Base-by-base conservation (phyloP, 495 filamentous ascomycete species). In the Aspergillus panamensis region DNA sequence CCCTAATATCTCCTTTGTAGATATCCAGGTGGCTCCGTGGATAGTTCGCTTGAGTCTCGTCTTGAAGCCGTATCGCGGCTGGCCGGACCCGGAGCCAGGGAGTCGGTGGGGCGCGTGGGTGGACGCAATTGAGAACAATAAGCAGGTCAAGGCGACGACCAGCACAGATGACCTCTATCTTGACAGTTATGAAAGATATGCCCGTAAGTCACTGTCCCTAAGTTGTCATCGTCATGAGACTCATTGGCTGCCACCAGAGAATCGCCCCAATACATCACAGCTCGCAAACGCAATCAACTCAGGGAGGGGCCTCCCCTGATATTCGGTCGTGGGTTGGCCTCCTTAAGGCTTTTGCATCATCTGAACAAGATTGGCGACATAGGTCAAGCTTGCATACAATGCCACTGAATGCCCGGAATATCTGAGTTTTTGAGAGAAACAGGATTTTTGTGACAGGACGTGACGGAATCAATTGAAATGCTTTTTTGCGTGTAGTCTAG, bases 21-120 rank as follows among this genome's bases (percentile, higher is more conserved):
- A 97, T 63, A 79, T 96, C 20, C 89, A 94, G 62, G 82, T 93
- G 48, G 92, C 92, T 8, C 93, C 93, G 8, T 97, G 93, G 84
- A 81, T 94, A 48, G 65, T 96, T 32, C 85, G 93, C 1, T 71
- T 96, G 52, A 77, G 79, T 12, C 78, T 85, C 16, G 89, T 96
- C 25, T 75, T 96, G 52, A 84, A 85, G 51, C 87, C 85, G n/a
- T 92, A 92, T 65, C 82, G 88, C 20, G 86, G 83, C 31, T 96
- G 90, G 90, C 84, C 84, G 25, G 85, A 89, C 47, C 83, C 90
- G 8, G 80, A 86, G 57, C 76, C 79, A 13, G 86, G 84, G 7
- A 87, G 77, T 61, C 81, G 92, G 48, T 91, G 88, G 84, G 84
- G 79, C 25, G 75, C 73, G 31, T 97, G 91, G 92, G 73, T 94